Evolutionary conservation across 306 rosid genomes (phyloP), one percentile per base, ranked within the genome.

Genomic region (Boehmeria nivea): DNA sequence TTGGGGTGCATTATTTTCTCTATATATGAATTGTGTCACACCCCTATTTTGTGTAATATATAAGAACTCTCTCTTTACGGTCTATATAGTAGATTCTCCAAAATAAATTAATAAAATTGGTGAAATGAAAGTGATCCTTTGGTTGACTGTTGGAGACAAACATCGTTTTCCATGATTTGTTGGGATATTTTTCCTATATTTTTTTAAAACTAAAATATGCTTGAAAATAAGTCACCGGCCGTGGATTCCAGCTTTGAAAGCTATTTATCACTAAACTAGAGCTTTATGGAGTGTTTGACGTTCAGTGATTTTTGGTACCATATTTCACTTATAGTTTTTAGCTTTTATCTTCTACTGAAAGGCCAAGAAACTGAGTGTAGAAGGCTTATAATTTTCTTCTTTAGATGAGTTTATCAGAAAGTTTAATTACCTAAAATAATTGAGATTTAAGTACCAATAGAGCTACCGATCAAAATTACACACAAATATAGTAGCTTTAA

Each of bases 1-100:
- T 54, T 31, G 65, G 72, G 21, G 55, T 57, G 74, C 60, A 71
- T 70, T 71, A 72, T 70, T 71, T 63, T 75, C 46, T 58, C 8
- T 31, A 10, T 31, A 31, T 1, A 66, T 50, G 61, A 34, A 45
- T 57, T 54, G 74, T 65, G 78, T 86, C 76, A 40, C 57, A 70
- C 82, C 95, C 81, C 93, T 78, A 78, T 74, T 81, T 85, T 67
- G 80, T 69, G 12, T 23, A n/a, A n/a, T n/a, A n/a, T n/a, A n/a
- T 43, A 74, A 63, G 71, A 58, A 22, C 60, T 76, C 54, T 59
- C 43, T 4, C 14, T 33, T 12, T 2, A 34, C n/a, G n/a, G n/a
- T 48, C 31, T 46, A 0, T 51, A 58, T 57, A 14, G 20, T 20
- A 22, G 71, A 68, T 54, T 55, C 72, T 65, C 53, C 38, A 61